Evolutionary conservation across 495 filamentous ascomycete genomes (phyloP).

Genomic region (Haplographium delicatum): DNA sequence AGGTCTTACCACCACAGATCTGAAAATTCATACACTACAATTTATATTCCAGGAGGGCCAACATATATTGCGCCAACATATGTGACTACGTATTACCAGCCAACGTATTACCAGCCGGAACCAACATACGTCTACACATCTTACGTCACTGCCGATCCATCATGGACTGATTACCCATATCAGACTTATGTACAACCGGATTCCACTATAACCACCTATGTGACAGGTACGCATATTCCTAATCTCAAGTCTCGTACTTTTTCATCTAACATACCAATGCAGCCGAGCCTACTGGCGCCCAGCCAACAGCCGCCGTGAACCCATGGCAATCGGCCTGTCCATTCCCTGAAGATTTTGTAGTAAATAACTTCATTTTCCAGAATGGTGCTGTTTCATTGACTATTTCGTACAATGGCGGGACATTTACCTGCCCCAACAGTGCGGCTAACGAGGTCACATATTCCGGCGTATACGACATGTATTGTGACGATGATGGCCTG

Average conservation of each 20-base stretch:
- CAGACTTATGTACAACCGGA: no score
- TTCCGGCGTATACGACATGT: not conserved
- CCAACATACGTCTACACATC: no score
- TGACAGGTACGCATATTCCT: no score
- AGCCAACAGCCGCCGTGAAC: not conserved
- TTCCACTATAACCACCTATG: no score
- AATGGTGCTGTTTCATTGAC: not conserved
- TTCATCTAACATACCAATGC: not conserved
- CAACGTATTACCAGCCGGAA: not conserved
- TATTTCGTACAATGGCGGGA: not conserved
- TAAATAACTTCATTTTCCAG: not conserved
- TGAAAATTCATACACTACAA: not conserved
- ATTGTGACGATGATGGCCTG: slow-evolving; percentile 1
- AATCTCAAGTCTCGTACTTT: not conserved
- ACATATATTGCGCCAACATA: not conserved
- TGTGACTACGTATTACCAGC: not conserved
- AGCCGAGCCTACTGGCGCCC: not conserved
- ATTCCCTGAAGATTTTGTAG: not conserved
- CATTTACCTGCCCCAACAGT: slow-evolving; percentile 1
- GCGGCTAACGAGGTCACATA: slow-evolving; percentile 2
- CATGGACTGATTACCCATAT: no score
- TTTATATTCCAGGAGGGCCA: not conserved
- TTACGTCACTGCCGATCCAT: no score
- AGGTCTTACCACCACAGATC: not conserved
- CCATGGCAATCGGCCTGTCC: not conserved